Evolutionary conservation across 2,329 filamentous ascomycete species (phyloP).

Genomic region (Thermothelomyces thermophilus): DNA sequence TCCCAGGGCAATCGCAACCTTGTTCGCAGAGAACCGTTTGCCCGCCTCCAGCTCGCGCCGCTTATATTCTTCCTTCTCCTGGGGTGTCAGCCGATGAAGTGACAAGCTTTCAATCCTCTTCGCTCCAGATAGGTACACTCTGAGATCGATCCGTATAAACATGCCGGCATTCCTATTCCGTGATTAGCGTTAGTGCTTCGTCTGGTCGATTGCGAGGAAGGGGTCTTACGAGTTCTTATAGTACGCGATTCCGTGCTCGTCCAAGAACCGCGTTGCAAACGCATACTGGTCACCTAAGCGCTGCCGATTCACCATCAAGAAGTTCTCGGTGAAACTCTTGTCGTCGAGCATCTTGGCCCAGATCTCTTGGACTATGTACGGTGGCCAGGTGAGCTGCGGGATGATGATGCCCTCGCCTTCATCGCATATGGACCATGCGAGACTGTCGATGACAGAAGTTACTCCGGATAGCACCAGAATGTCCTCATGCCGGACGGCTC

Average conservation of each 20-base stretch:
- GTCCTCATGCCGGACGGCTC: constrained; percentile 19
- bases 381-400: constrained; percentile 19
- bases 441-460: constrained; percentile 24
- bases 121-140: not conserved
- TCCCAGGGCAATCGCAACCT: constrained; percentile 19
- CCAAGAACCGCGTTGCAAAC: constrained; percentile 13
- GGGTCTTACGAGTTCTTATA: constrained; percentile 11
- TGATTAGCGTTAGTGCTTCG: no score
- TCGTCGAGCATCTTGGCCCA: constrained; percentile 18
- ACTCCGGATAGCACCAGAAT: constrained; percentile 26
- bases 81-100: not conserved
- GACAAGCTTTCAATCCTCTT: not conserved
- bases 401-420: constrained; percentile 28
- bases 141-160: constrained; percentile 24
- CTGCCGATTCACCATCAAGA: constrained; percentile 12
- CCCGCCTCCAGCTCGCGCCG: constrained; percentile 15
- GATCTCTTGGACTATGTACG: constrained; percentile 16
- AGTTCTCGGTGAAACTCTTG: constrained; percentile 7
- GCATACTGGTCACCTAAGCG: constrained; percentile 13
- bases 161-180: constrained; percentile 17
- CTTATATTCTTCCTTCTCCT: constrained; percentile 1
- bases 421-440: constrained; percentile 27
- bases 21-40: constrained; percentile 10
- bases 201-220: not conserved
- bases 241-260: constrained; percentile 23